Conservation (phyloP, 495 filamentous ascomycete species). For the Rhypophila decipiens region DNA sequence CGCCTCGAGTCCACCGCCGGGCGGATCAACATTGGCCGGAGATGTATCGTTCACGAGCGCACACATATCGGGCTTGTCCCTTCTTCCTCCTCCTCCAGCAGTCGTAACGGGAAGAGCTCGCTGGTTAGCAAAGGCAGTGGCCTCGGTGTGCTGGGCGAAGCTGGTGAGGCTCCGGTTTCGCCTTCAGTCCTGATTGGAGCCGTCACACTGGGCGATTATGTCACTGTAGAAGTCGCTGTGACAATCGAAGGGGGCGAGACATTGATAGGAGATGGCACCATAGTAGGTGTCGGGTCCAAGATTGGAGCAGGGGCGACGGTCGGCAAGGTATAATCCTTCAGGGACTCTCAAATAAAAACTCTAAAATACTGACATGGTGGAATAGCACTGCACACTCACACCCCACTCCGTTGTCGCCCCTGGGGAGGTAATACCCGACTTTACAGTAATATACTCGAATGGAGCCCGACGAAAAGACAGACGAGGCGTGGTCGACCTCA, state of each 20-base stretch:
- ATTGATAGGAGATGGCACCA: constrained; percentile 54
- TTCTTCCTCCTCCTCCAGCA: too few relatives aligned
- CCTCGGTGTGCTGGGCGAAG: not conserved
- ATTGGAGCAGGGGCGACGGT: constrained; percentile 57
- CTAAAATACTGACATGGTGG: not conserved
- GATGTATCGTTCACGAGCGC: constrained; percentile 73
- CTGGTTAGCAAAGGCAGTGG: not conserved
- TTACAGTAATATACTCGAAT: constrained; percentile 59
- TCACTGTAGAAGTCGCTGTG: constrained; percentile 55
- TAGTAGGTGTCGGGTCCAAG: constrained; percentile 54
- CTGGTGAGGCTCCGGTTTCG: constrained; percentile 7
- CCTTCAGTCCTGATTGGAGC: too few relatives aligned
- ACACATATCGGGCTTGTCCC: constrained; percentile 47
- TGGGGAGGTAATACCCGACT: constrained; percentile 53
- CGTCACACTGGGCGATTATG: constrained; percentile 50
- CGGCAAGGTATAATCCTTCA: too few relatives aligned
- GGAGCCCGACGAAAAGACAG: constrained; percentile 50
- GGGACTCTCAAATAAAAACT: too few relatives aligned
- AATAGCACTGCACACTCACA: constrained; percentile 49
- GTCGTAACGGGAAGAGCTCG: not conserved
- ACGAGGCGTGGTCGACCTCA: constrained; percentile 47
- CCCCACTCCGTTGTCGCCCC: constrained; percentile 44
- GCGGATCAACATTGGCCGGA: constrained; percentile 63
- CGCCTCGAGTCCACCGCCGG: constrained; percentile 63
- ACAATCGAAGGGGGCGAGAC: constrained; percentile 54